Percentiles rank a stretch among this genome's conserved stretches.
phyloP scores from a whole-genome alignment of 176 grass and related monocot species.

The Aegilops bicornis region DNA sequence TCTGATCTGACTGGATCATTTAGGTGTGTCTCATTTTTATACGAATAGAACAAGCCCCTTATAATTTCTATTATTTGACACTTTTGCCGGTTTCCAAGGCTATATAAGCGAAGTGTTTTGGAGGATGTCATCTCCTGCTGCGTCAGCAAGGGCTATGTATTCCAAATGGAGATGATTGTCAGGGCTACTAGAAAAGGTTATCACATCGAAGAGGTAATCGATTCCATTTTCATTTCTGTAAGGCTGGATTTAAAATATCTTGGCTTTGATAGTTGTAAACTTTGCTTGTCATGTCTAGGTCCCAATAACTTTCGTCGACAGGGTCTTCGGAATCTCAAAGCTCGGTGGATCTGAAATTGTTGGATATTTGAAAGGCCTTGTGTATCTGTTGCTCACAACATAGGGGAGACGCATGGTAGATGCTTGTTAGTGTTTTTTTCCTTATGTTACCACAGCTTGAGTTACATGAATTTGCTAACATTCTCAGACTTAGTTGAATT shows the following conservation, averaged over 20 bases:
- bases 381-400: conserved; percentile 83
- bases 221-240: not conserved
- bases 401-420: conserved; percentile 9
- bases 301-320: conserved; percentile 95
- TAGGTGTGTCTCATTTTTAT: conserved; percentile 42
- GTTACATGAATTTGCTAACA: not conserved
- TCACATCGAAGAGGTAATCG: conserved; percentile 74
- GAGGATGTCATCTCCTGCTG: conserved; percentile 95
- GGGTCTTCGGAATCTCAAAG: conserved; percentile 92
- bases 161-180: conserved; percentile 99
- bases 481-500: not conserved
- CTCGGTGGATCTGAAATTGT: conserved; percentile 98
- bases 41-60: not conserved
- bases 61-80: not conserved
- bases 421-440: not conserved
- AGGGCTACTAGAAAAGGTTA: conserved; percentile 92
- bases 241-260: not conserved
- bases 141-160: conserved; percentile 97
- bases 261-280: conserved; percentile 6
- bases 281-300: conserved; percentile 49
- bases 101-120: conserved; percentile 79
- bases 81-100: conserved; percentile 38
- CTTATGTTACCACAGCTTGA: not conserved
- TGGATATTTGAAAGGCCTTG: conserved; percentile 86
- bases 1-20: conserved; percentile 97